Percentiles rank a stretch among this genome's conserved stretches.
These are phyloP conservation scores for Flaveria trinervia DNA, from an alignment of 129 eudicot genomes.

Conservation along the genomic window DNA sequence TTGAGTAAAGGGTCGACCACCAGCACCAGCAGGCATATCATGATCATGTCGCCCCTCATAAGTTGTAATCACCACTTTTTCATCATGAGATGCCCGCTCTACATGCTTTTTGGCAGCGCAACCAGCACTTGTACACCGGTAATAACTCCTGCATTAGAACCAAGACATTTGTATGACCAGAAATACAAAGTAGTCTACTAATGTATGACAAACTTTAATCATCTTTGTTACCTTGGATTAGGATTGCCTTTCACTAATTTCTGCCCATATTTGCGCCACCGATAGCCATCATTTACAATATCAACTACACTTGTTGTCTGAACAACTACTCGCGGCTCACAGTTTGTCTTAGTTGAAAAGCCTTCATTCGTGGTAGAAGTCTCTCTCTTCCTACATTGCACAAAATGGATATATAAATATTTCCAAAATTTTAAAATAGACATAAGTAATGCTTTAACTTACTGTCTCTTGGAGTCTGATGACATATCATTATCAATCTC, in stretches of 20 bases:
- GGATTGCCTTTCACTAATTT: constrained; percentile 88
- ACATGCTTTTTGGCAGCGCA: constrained; percentile 82
- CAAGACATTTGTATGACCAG: background rate
- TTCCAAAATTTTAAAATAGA: background rate
- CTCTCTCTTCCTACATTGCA: constrained; percentile 64
- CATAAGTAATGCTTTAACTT: constrained; percentile 32
- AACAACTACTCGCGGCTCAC: constrained; percentile 66
- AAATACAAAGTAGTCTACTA: background rate
- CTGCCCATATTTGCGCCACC: constrained; percentile 98
- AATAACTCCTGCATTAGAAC: constrained; percentile 62
- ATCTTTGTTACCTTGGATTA: constrained; percentile 64
- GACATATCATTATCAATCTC: constrained; percentile 40
- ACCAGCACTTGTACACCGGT: constrained; percentile 69
- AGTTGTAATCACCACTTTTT: constrained; percentile 70
- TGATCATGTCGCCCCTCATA: constrained; percentile 78
- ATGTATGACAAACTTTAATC: background rate
- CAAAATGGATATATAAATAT: background rate
- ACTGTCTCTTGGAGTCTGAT: constrained; percentile 69
- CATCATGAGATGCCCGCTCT: constrained; percentile 76
- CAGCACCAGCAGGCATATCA: constrained; percentile 54
- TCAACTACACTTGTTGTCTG: constrained; percentile 83
- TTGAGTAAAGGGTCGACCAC: constrained; percentile 51
- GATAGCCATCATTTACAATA: constrained; percentile 82
- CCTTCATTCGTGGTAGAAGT: constrained; percentile 35
- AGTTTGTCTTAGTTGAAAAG: constrained; percentile 45